Evolutionary conservation across 345 rosid genomes (phyloP), one percentile per base, ranked within the genome.

Genomic region (Geranium rotundifolium): DNA sequence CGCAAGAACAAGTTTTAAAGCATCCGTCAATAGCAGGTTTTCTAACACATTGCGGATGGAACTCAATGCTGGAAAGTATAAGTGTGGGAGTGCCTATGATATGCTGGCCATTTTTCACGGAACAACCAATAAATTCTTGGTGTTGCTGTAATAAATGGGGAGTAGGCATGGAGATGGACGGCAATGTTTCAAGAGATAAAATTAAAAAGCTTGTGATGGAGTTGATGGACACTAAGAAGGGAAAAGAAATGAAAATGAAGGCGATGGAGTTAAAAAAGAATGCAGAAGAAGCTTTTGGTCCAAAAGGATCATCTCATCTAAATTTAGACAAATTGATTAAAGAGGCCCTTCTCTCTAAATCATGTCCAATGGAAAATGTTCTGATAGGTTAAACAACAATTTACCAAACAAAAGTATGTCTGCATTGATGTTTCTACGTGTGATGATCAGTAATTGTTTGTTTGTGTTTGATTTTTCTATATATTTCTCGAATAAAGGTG

Each of bases 1-100:
- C 84, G 0, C 84, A 84, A 57, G 81, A 81, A 29, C 75, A 81
- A 67, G 85, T 79, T 5, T 58, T 81, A 39, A 49, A 54, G 5
- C 96, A 88, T 71, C 37, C 23, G 5, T 80, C 98, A 0, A 30
- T 80, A 0, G 88, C 84, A 5, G 89, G 84, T 19, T 86, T 91
- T 56, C 63, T 85, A 55, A 86, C 95, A 0, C 95, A 86, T 27
- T 74, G 79, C 54, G 90, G 95, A 10, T 83, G 96, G 95, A 91
- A 91, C 76, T 91, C 95, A 1, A 88, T 88, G 0, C 12, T 88
- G 68, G 97, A 91, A 72, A 82, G 90, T 66, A 61, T 83, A 0
- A 73, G 67, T 0, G 79, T 75, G 0, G 86, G 91, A 0, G 85
- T 84, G 59, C 96, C 95, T 0, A 86, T 88, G 96, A 71, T 86